These are phyloP conservation scores for Moniliophthora roreri DNA, from an alignment of 1,284 basidiomycete genomes.

Conservation along the genomic window DNA sequence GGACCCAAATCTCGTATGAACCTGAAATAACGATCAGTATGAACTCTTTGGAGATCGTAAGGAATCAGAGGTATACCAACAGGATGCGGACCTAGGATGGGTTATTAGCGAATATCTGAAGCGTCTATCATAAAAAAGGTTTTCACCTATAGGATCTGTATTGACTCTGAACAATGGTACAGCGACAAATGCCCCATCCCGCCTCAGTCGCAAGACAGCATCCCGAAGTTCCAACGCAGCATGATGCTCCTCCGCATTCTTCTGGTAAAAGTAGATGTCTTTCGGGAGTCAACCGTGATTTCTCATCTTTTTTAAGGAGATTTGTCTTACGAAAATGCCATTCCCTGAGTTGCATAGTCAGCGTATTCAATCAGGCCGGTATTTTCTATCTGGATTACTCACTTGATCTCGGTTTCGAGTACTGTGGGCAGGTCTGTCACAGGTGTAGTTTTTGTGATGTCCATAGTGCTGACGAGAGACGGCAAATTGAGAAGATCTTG, in stretches of 20 bases:
- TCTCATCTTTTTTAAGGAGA: neutral
- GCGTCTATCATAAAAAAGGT: no score
- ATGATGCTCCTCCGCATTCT: slow-evolving; percentile 58
- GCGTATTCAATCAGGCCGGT: slow-evolving; percentile 7
- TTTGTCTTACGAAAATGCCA: slow-evolving; percentile 71
- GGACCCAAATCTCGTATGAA: slow-evolving; percentile 78
- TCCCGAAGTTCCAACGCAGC: slow-evolving; percentile 68
- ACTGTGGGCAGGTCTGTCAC: slow-evolving; percentile 60
- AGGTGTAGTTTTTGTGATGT: slow-evolving; percentile 23
- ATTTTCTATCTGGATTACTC: slow-evolving; percentile 19
- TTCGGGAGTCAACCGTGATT: neutral
- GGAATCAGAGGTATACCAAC: slow-evolving; percentile 45
- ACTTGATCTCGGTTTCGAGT: slow-evolving; percentile 68
- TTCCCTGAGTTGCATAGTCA: slow-evolving; percentile 43
- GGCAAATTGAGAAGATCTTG: slow-evolving; percentile 9
- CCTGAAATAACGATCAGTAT: slow-evolving; percentile 37
- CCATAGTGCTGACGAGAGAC: slow-evolving; percentile 17
- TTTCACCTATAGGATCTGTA: slow-evolving; percentile 56
- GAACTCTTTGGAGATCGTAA: neutral
- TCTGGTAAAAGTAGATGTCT: slow-evolving; percentile 80
- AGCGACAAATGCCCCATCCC: slow-evolving; percentile 74
- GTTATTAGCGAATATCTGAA: no score
- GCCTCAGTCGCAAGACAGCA: slow-evolving; percentile 63
- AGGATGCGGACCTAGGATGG: slow-evolving; percentile 82
- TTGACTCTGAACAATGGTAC: slow-evolving; percentile 74